Conservation (phyloP, 202 grass and related monocot genomes). For the Saccharum hybrid region DNA sequence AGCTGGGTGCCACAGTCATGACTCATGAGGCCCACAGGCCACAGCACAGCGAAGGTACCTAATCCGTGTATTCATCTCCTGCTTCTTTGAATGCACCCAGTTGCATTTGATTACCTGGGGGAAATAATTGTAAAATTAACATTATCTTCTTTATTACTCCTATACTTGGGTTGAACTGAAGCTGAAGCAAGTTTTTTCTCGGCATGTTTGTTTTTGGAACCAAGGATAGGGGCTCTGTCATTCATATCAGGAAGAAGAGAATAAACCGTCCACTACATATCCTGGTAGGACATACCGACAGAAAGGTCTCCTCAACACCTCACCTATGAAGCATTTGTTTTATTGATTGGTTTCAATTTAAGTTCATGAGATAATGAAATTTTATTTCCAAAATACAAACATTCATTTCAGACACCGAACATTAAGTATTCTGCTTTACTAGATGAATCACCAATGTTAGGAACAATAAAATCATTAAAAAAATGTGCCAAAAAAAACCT, state of each 20-base stretch:
- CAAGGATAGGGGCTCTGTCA: slow-evolving; percentile 32
- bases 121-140: neutral
- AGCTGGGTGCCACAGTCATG: slow-evolving; percentile 38
- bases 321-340: neutral
- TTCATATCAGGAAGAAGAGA: slow-evolving; percentile 25
- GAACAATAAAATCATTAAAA: neutral
- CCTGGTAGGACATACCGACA: neutral
- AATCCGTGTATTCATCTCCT: slow-evolving; percentile 32
- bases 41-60: slow-evolving; percentile 43
- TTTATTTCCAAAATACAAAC: neutral
- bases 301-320: neutral
- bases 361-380: slow-evolving; percentile 16
- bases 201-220: neutral
- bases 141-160: neutral
- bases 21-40: slow-evolving; percentile 36
- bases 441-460: neutral
- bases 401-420: neutral
- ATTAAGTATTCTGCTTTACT: neutral
- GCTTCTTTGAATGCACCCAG: slow-evolving; percentile 18
- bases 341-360: slow-evolving; percentile 20
- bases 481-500: neutral
- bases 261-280: neutral
- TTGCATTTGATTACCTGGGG: slow-evolving; percentile 22
- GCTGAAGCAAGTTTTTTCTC: neutral
- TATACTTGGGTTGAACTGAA: slow-evolving; percentile 23